Base-by-base conservation (phyloP, 805 yeast species). In the Yarrowia sp. region DNA sequence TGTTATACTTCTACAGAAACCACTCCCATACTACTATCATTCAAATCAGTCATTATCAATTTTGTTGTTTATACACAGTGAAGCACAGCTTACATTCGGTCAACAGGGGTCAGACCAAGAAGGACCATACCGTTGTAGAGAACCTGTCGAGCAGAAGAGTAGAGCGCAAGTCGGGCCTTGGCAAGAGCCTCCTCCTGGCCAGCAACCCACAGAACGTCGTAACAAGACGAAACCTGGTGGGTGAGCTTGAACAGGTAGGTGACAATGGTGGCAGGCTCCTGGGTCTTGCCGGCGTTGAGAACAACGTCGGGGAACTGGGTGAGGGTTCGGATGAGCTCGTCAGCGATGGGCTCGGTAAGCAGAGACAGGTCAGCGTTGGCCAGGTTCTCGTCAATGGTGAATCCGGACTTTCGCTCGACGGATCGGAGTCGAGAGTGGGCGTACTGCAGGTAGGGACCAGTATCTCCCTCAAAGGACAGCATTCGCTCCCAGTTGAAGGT, bases 41-140 rank as follows among this genome's bases (percentile, higher is more conserved):
- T n/a, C n/a, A n/a, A n/a, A n/a, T n/a, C n/a, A n/a, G n/a, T n/a
- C n/a, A n/a, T n/a, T n/a, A n/a, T n/a, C n/a, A n/a, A n/a, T n/a
- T n/a, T n/a, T n/a, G n/a, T n/a, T n/a, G n/a, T n/a, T n/a, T n/a
- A n/a, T n/a, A n/a, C n/a, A n/a, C n/a, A n/a, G n/a, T n/a, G n/a
- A n/a, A n/a, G n/a, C n/a, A n/a, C n/a, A n/a, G n/a, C n/a, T n/a
- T 81, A 93, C 98, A 93, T 93, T 84, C 98, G 88, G 72, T 93
- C 97, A 67, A 95, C 98, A n/a, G 99, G 98, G 49, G 98, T 92
- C 75, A 95, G 82, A 65, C 98, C 97, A 73, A 95, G 80, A 73
- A 95, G 80, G 51, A 80, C 80, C 92, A 95, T 86, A 80, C 98
- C 99, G 73, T 92, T 92, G 78, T 81, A 81, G 70, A 95, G 81